A percentile compares a stretch with the other conserved stretches of the same genome.
Evolutionary conservation across 352 stramenopile genomes (phyloP).

Genomic region (Phytophthora fragariaefolia): DNA sequence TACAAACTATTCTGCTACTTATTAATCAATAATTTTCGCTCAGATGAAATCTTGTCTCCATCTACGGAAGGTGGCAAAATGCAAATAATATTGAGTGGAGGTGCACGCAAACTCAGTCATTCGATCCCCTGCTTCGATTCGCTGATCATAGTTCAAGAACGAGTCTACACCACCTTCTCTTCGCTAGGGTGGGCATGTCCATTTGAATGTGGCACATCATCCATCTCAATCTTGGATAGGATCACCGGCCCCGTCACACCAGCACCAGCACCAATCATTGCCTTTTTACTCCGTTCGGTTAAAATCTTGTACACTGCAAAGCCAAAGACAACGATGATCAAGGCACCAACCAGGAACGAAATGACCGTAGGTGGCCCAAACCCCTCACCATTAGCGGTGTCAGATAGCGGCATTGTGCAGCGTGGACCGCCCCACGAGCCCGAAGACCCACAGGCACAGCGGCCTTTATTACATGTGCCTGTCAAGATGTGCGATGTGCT

Average conservation of each 20-base stretch:
- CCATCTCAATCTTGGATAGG: conserved; percentile 37
- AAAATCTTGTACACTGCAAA: conserved; percentile 37
- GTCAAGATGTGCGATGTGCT: conserved; percentile 42
- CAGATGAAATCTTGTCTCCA: too few relatives aligned
- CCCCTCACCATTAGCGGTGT: conserved; percentile 33
- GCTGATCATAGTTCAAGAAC: neutral
- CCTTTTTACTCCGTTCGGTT: conserved; percentile 31
- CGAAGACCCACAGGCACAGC: conserved; percentile 43
- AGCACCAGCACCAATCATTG: conserved; percentile 17
- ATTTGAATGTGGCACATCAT: conserved; percentile 25
- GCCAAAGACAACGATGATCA: conserved; percentile 21
- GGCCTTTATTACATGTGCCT: conserved; percentile 38
- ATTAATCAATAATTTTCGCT: neutral
- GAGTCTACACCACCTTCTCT: conserved; percentile 29
- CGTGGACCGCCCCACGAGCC: conserved; percentile 51
- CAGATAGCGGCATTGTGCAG: conserved; percentile 43
- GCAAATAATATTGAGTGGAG: conserved; percentile 5
- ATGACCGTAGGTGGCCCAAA: conserved; percentile 52
- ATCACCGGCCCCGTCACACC: conserved; percentile 23
- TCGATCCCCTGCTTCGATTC: neutral
- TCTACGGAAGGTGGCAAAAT: too few relatives aligned
- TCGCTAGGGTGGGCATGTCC: conserved; percentile 20
- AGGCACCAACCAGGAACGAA: conserved; percentile 19
- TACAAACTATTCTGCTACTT: neutral
- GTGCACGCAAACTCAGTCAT: neutral